phyloP scores from a whole-genome alignment of 2,329 filamentous ascomycete genomes.

The Pseudogymnoascus sp. region DNA sequence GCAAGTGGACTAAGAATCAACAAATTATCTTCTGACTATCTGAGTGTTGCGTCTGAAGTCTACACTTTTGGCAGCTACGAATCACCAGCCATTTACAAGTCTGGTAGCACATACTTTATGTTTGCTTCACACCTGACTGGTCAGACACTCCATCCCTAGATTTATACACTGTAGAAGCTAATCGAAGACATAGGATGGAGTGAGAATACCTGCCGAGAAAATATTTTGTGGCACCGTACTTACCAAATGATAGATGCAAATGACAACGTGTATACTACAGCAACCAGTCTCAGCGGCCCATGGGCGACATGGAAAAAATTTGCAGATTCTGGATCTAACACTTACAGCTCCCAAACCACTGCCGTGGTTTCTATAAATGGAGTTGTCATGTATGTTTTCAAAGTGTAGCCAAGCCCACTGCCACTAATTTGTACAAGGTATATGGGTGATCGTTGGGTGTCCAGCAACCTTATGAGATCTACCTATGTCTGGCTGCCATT shows the following conservation, averaged over 20 bases:
- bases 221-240: background rate
- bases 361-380: constrained; percentile 43
- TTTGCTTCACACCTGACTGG: constrained; percentile 51
- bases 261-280: constrained; percentile 55
- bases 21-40: constrained; percentile 47
- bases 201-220: background rate
- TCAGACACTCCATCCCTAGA: constrained; percentile 19
- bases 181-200: background rate
- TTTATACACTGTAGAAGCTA: background rate
- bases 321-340: constrained; percentile 45
- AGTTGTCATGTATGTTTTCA: constrained; percentile 22
- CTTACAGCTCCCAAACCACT: constrained; percentile 52
- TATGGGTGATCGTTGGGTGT: constrained; percentile 59
- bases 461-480: constrained; percentile 47
- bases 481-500: constrained; percentile 60
- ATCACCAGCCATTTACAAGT: constrained; percentile 54
- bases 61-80: constrained; percentile 47
- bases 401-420: background rate
- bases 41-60: constrained; percentile 39
- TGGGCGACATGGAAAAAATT: constrained; percentile 55
- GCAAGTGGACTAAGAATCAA: constrained; percentile 49
- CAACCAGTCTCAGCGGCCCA: constrained; percentile 46
- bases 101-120: constrained; percentile 52
- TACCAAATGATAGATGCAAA: constrained; percentile 41
- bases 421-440: constrained; percentile 37